Evolutionary conservation across 2,329 filamentous ascomycete genomes (phyloP).

Genomic region (Ophiosphaerella narmari): DNA sequence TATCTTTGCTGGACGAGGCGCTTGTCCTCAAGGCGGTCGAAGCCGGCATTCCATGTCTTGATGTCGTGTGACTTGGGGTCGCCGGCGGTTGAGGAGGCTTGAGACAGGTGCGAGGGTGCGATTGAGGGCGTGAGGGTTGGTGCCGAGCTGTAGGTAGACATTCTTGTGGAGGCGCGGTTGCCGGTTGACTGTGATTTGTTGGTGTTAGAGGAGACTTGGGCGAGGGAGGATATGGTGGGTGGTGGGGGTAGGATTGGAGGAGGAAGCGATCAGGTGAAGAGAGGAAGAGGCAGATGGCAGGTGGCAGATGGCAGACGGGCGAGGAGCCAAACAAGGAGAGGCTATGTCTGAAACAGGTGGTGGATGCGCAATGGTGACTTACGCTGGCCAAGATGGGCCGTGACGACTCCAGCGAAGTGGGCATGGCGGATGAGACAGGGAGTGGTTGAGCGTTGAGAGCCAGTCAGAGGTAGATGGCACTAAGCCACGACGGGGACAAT

Average conservation of each 20-base stretch:
- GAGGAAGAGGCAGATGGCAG: constrained; percentile 3
- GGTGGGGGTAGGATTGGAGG: background rate
- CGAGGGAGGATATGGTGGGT: constrained; percentile 21
- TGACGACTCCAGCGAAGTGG: constrained; percentile 47
- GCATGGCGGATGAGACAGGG: constrained; percentile 32
- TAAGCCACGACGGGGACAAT: constrained; percentile 3
- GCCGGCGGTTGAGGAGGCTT: constrained; percentile 38
- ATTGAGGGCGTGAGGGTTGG: constrained; percentile 58
- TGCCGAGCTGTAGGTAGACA: constrained; percentile 57
- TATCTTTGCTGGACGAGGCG: constrained; percentile 82
- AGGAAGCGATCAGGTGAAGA: background rate
- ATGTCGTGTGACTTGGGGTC: constrained; percentile 65
- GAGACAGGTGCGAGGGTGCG: constrained; percentile 49
- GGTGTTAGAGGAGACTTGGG: constrained; percentile 27
- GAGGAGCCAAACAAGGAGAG: constrained; percentile 18
- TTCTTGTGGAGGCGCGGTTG: constrained; percentile 50
- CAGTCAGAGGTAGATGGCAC: constrained; percentile 5
- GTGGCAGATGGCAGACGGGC: constrained; percentile 3
- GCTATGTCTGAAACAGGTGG: constrained; percentile 35
- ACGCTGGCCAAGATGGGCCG: constrained; percentile 49
- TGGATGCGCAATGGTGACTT: constrained; percentile 36
- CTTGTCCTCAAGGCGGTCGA: constrained; percentile 89
- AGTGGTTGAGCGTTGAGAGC: constrained; percentile 8
- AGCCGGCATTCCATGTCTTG: constrained; percentile 75
- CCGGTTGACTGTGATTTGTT: constrained; percentile 36